Conservation (phyloP, 768 basidiomycete genomes). For the Rhodotorula graminis region DNA sequence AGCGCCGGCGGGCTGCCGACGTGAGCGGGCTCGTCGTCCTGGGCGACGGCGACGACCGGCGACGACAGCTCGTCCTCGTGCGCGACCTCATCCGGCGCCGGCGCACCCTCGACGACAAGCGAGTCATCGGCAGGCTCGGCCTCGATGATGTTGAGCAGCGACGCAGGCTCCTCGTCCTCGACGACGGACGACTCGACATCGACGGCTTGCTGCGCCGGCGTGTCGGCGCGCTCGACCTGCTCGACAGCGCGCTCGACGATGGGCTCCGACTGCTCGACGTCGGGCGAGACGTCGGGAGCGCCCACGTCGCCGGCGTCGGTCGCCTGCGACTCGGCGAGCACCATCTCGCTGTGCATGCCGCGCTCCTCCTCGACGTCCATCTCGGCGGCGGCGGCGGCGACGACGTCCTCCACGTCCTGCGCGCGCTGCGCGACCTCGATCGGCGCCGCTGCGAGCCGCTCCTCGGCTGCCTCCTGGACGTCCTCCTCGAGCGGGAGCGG, state of each 20-base stretch:
- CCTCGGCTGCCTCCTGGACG: background rate
- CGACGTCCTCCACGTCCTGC: background rate
- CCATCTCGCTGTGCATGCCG: slow-evolving; percentile 24
- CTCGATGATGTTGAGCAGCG: no score
- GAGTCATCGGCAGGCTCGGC: no score
- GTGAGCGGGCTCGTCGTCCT: no score
- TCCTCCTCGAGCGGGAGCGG: background rate
- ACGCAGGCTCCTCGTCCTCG: no score
- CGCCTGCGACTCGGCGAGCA: slow-evolving; percentile 3
- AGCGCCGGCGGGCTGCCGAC: no score
- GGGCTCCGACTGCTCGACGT: background rate
- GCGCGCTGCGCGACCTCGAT: background rate
- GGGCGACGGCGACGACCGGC: no score
- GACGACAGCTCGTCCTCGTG: no score
- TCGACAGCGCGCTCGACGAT: background rate
- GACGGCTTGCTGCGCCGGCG: background rate
- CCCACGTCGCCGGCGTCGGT: background rate
- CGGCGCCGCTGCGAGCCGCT: no score
- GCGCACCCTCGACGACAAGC: no score
- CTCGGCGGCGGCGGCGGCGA: background rate
- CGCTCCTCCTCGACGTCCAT: background rate
- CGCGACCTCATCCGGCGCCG: no score
- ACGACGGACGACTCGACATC: background rate
- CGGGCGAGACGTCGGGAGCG: background rate
- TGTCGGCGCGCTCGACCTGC: background rate